Evolutionary conservation across 108 stramenopile genomes (phyloP).

Genomic region (Cyclotella choctawhatcheeana): DNA sequence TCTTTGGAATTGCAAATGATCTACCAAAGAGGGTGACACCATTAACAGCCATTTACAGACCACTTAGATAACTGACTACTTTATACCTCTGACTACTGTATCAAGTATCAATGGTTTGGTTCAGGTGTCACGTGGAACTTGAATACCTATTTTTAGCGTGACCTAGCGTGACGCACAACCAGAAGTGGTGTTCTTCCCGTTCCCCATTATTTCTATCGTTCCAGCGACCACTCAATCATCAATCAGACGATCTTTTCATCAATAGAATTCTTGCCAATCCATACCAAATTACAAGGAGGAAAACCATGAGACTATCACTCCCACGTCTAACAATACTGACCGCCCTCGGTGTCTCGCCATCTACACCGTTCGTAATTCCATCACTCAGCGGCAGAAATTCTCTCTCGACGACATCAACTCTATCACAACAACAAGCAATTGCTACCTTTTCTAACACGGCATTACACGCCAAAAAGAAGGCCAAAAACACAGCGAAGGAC

Average conservation of each 20-base stretch:
- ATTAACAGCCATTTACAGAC: no score
- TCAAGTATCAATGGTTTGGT: no score
- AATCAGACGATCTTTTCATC: neutral
- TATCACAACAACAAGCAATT: neutral
- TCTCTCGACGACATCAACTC: neutral
- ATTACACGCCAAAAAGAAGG: conserved; percentile 75
- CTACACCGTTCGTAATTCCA: conserved; percentile 6
- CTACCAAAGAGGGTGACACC: no score
- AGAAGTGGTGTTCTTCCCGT: no score
- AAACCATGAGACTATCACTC: conserved; percentile 26
- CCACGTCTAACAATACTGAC: conserved; percentile 22
- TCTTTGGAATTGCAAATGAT: no score
- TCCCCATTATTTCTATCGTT: no score
- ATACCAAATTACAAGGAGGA: neutral
- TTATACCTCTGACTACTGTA: no score
- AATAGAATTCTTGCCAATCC: no score
- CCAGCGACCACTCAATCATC: neutral
- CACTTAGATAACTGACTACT: no score
- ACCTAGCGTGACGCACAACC: no score
- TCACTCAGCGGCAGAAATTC: neutral
- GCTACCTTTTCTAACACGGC: conserved; percentile 17
- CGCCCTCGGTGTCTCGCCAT: conserved; percentile 20
- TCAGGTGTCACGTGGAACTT: no score
- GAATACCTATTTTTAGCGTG: no score
- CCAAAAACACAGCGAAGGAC: conserved; percentile 51